Base-by-base conservation (phyloP, 2,329 filamentous ascomycete species). In the Phaeophleospora eucalypticola region DNA sequence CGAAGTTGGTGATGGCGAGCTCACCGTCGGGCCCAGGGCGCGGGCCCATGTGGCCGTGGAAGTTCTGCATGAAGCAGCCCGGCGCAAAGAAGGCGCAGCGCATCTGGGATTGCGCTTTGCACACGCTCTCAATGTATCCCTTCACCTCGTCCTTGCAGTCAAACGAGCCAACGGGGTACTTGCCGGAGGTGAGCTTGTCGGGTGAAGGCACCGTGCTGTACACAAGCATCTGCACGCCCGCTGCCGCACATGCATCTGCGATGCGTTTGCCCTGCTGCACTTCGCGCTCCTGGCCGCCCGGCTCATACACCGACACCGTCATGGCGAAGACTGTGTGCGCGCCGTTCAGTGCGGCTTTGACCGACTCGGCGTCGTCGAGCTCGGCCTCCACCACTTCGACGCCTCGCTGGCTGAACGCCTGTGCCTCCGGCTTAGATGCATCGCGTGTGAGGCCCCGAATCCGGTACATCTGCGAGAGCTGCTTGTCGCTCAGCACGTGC, bases 311-410 rank as follows among this genome's bases (percentile, higher is more conserved):
- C 17, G 19, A 4, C n/a, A 35, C 12, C 21, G 43, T 53, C 33
- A 60, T 49, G 16, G 43, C 47, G 36, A 58, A 80, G 27, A 77
- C 71, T 14, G 71, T 71, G 35, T 71, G 53, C 0, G 74, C 65
- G 21, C 71, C 71, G 3, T 60, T 52, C 38, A 80, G 56, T 3
- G 73, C 76, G 34, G 62, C 58, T 24, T 66, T 52, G 36, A 79
- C 51, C 2, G 70, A 71, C 0, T 58, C 57, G 45, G 66, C 68
- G 56, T 76, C 68, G 43, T 74, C 65, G 21, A 77, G 48, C 54
- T 83, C 72, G 39, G 72, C 78, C 61, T 72, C 9, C 17, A 43
- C 41, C 10, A 43, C 10, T 24, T 35, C 18, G 32, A 27, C 18
- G 39, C 39, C 39, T 20, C 24, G 17, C 12, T n/a, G 8, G 2